Percentiles rank a stretch among this genome's conserved stretches.
These are phyloP conservation scores for Nannizzia gypsea DNA, from an alignment of 2,329 filamentous ascomycete genomes.

Conservation along the genomic window DNA sequence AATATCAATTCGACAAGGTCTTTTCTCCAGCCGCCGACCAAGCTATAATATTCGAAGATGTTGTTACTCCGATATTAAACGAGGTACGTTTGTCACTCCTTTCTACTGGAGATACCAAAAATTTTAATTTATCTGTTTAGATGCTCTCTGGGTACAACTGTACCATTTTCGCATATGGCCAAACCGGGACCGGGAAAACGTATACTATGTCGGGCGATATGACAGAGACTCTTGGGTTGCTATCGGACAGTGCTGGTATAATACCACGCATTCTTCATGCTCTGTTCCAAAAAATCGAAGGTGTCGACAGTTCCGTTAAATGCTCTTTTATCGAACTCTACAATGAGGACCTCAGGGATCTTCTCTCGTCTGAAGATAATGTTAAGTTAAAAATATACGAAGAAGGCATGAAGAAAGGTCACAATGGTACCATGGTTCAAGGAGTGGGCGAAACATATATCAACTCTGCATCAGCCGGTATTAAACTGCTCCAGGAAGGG, in stretches of 20 bases:
- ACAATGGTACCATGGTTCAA: slow-evolving; percentile 70
- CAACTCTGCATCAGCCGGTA: slow-evolving; percentile 68
- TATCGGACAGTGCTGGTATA: slow-evolving; percentile 87
- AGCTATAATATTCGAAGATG: slow-evolving; percentile 86
- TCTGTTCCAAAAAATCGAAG: slow-evolving; percentile 75
- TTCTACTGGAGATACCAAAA: background rate
- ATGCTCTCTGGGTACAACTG: slow-evolving; percentile 94
- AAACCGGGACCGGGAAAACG: slow-evolving; percentile 95
- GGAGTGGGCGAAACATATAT: slow-evolving; percentile 97
- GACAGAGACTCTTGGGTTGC: slow-evolving; percentile 68
- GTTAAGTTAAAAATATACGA: slow-evolving; percentile 92
- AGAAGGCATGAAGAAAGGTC: slow-evolving; percentile 63
- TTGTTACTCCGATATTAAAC: slow-evolving; percentile 81
- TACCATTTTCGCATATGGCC: slow-evolving; percentile 96
- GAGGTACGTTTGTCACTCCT: slow-evolving; percentile 50
- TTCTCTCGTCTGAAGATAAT: slow-evolving; percentile 69
- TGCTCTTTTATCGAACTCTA: slow-evolving; percentile 98
- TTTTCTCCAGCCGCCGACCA: slow-evolving; percentile 94
- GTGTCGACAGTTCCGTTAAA: slow-evolving; percentile 78
- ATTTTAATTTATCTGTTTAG: slow-evolving; percentile 34
- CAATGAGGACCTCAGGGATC: slow-evolving; percentile 89
- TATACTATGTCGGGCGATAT: slow-evolving; percentile 99
- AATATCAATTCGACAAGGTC: slow-evolving; percentile 92
- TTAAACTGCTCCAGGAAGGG: slow-evolving; percentile 76
- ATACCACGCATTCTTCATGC: slow-evolving; percentile 82